Evolutionary conservation across 106 monocot species (phyloP), one percentile per base, ranked within the genome.

Genomic region (Chionographis japonica): DNA sequence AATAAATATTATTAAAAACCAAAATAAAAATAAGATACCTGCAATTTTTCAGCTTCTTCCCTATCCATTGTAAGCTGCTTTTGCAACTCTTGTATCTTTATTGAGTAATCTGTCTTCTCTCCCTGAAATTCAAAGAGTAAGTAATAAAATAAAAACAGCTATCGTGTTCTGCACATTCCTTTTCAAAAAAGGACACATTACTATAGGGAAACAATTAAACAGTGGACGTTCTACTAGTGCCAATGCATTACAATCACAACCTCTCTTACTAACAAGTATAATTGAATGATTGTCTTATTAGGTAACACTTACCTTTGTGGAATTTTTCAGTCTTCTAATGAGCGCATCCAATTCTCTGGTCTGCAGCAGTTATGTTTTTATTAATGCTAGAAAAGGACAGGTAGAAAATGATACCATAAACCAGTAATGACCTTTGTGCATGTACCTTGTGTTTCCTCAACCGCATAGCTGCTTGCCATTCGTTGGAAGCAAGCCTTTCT

Each of bases 81-180:
- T 72, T 98, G 97, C 52, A 98, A 67, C 79, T 98, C 97, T 79
- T 85, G 97, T 74, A 98, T 92, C 83, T 92, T 98, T 55, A 77
- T 69, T 37, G 97, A 84, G 56, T 87, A 92, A 73, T 98, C 97
- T 71, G 72, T 85, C 71, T 90, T 98, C 61, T 92, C 89, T 37
- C 83, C 89, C 97, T 98, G 52, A 54, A 14, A 49, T 65, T 52
- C n/a, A 17, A 67, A 72, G 9, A 60, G 14, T 16, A 9, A 16
- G 38, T 53, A 54, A 61, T 15, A 14, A 5, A 16, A 39, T 2
- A 12, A 12, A 46, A 46, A 46, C 46, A 46, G 1, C 9, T 46
- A 46, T 27, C 27, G 1, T 27, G 2, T 46, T 6, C 46, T 46
- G 9, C 1, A 46, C 46, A 46, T 6, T 10, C 9, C 8, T 46